Conservation (phyloP, 2,329 filamentous ascomycete genomes). For the Zasmidium citrigriseum region DNA sequence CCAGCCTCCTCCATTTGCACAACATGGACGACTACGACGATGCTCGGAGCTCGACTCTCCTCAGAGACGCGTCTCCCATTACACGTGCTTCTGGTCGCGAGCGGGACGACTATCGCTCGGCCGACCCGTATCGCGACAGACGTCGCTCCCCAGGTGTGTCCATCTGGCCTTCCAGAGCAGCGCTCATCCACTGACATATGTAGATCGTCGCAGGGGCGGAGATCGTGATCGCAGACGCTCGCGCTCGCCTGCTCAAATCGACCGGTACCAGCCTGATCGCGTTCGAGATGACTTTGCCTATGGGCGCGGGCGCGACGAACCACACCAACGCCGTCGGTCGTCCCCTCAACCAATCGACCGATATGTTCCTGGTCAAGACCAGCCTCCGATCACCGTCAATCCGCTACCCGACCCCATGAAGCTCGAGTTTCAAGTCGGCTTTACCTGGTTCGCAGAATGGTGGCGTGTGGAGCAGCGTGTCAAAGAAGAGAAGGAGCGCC, state of each 20-base stretch:
- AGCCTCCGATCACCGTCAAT: constrained; percentile 56
- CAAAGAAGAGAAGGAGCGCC: constrained; percentile 76
- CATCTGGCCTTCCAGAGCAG: no score
- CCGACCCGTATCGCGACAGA: constrained; percentile 31
- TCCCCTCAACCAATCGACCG: constrained; percentile 73
- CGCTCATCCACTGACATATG: constrained; percentile 14
- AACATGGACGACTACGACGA: constrained; percentile 26
- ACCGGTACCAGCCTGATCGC: constrained; percentile 75
- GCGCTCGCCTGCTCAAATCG: constrained; percentile 69
- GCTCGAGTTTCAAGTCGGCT: constrained; percentile 77
- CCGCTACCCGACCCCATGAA: constrained; percentile 71
- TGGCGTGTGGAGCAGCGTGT: constrained; percentile 81
- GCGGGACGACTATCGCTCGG: constrained; percentile 29
- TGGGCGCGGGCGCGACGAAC: constrained; percentile 61
- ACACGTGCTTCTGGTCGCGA: constrained; percentile 21
- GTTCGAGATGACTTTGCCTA: constrained; percentile 65
- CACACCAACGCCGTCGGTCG: constrained; percentile 63
- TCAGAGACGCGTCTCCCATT: constrained; percentile 11
- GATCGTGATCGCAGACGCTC: constrained; percentile 64
- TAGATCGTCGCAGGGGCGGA: constrained; percentile 38
- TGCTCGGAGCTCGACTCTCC: constrained; percentile 9
- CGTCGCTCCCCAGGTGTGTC: constrained; percentile 33
- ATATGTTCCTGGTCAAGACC: constrained; percentile 75
- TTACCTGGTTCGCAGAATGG: constrained; percentile 85
- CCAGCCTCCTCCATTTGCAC: constrained; percentile 1